A percentile compares a stretch with the other conserved stretches of the same genome.
These are phyloP conservation scores for Conringia planisiliqua DNA, from an alignment of 345 rosid species.

Conservation along the genomic window DNA sequence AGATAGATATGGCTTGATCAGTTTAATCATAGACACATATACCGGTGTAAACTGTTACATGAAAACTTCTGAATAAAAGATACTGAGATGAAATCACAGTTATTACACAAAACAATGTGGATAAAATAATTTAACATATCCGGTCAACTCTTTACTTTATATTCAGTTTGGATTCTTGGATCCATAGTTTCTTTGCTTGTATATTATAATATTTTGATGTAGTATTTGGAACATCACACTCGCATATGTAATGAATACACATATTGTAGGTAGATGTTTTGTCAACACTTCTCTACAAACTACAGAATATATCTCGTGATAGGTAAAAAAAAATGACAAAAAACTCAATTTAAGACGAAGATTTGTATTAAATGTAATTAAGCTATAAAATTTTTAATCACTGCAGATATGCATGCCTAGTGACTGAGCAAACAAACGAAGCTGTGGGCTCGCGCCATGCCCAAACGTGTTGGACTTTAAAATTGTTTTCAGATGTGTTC, in stretches of 20 bases:
- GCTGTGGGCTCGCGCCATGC: too few relatives aligned
- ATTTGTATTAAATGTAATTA: neutral
- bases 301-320: slow-evolving; percentile 64
- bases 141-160: neutral
- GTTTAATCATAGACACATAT: too few relatives aligned
- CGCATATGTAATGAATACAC: neutral
- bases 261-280: slow-evolving; percentile 76
- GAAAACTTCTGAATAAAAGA: too few relatives aligned
- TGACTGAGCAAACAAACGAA: slow-evolving; percentile 50
- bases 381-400: neutral
- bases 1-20: neutral
- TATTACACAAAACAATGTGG: too few relatives aligned
- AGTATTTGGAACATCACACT: neutral
- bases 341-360: neutral
- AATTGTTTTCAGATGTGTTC: too few relatives aligned
- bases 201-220: neutral
- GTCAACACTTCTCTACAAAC: slow-evolving; percentile 71
- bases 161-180: too few relatives aligned
- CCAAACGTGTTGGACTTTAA: too few relatives aligned
- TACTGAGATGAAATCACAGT: too few relatives aligned
- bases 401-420: slow-evolving; percentile 75
- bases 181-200: neutral
- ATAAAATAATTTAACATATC: too few relatives aligned
- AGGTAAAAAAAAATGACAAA: slow-evolving; percentile 41
- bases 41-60: too few relatives aligned